These are phyloP conservation scores for Diaporthe ampelina DNA, from an alignment of 2,329 filamentous ascomycete species.

Conservation along the genomic window DNA sequence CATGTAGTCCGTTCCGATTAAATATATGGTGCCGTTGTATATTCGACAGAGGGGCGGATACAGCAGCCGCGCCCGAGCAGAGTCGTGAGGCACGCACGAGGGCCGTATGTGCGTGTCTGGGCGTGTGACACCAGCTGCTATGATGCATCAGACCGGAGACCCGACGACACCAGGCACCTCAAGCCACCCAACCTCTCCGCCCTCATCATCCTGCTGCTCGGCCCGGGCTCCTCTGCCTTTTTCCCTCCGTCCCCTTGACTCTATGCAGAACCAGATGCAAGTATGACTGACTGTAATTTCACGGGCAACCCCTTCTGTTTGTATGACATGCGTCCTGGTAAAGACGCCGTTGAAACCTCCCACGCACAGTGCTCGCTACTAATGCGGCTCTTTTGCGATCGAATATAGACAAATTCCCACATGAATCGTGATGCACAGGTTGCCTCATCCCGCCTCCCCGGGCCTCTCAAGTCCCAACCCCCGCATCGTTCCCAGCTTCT, in stretches of 20 bases:
- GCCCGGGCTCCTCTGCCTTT: not conserved
- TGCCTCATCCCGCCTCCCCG: not conserved
- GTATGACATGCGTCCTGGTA: not conserved
- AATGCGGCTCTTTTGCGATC: conserved; percentile 32
- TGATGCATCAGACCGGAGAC: not conserved
- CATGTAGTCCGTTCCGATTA: conserved; percentile 14
- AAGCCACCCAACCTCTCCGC: not conserved
- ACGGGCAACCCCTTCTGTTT: conserved; percentile 30
- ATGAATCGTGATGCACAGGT: conserved; percentile 36
- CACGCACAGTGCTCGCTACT: conserved; percentile 36
- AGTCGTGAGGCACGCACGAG: conserved; percentile 10
- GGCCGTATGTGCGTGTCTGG: not conserved
- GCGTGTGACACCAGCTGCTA: not conserved
- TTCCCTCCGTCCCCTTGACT: not conserved
- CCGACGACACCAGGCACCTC: not conserved
- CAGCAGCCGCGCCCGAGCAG: conserved; percentile 1
- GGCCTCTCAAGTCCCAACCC: not conserved
- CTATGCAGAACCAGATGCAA: conserved; percentile 38
- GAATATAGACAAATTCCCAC: conserved; percentile 38
- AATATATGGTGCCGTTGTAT: conserved; percentile 36
- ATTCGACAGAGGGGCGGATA: not conserved
- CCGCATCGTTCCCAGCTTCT: conserved; percentile 15
- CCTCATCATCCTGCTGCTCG: not conserved
- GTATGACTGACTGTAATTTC: conserved; percentile 36
- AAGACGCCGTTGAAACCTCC: conserved; percentile 24